Percentiles rank a stretch among this genome's conserved stretches.
phyloP scores from a whole-genome alignment of 148 eudicot species.

The Polygonum maritimum region DNA sequence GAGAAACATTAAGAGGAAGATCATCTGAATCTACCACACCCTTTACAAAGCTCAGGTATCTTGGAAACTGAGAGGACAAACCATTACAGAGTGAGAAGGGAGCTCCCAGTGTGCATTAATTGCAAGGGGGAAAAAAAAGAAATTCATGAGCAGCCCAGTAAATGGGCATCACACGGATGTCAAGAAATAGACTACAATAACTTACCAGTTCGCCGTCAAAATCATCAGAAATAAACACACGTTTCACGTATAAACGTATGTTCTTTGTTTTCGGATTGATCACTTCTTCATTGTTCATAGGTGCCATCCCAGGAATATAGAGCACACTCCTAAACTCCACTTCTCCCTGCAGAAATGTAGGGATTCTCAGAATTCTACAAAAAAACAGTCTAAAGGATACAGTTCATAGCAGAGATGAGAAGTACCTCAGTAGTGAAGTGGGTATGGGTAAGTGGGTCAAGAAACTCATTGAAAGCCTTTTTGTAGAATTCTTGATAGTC shows the following conservation, averaged over 20 bases:
- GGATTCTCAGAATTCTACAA: not conserved
- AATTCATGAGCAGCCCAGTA: not conserved
- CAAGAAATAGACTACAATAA: slow-evolving; percentile 7
- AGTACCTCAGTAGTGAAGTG: slow-evolving; percentile 96
- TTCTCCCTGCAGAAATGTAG: slow-evolving; percentile 64
- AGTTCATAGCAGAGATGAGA: not conserved
- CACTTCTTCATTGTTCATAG: slow-evolving; percentile 71
- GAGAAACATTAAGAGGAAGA: slow-evolving; percentile 94
- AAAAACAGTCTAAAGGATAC: not conserved
- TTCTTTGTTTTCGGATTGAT: slow-evolving; percentile 74
- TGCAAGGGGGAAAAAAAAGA: not conserved
- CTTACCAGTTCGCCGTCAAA: slow-evolving; percentile 99
- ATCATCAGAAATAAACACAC: slow-evolving; percentile 94
- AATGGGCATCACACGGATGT: not conserved
- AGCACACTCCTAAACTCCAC: slow-evolving; percentile 95
- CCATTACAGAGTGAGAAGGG: not conserved
- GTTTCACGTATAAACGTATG: slow-evolving; percentile 82
- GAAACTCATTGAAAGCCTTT: slow-evolving; percentile 87
- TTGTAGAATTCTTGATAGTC: slow-evolving; percentile 89
- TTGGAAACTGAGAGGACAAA: slow-evolving; percentile 60
- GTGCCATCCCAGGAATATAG: slow-evolving; percentile 86
- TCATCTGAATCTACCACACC: slow-evolving; percentile 98
- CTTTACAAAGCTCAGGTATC: slow-evolving; percentile 93
- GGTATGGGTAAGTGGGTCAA: slow-evolving; percentile 80
- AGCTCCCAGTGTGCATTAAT: not conserved